phyloP scores from a whole-genome alignment of 2,329 filamentous ascomycete genomes.

The Tolypocladium capitatum region DNA sequence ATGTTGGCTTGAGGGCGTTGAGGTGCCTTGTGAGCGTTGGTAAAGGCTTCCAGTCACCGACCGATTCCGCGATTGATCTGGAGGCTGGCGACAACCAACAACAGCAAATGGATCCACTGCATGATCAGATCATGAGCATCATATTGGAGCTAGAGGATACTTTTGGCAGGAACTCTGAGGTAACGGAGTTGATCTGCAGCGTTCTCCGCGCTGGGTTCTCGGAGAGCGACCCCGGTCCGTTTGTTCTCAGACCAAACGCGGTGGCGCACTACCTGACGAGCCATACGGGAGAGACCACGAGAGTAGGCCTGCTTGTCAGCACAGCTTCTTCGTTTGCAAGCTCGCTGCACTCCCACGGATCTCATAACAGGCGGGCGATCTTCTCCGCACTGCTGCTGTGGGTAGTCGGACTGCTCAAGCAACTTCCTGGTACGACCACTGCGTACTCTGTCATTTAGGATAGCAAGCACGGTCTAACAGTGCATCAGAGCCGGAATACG shows the following conservation, averaged over 20 bases:
- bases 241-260: conserved; percentile 55
- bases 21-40: conserved; percentile 58
- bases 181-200: conserved; percentile 58
- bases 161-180: conserved; percentile 49
- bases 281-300: conserved; percentile 45
- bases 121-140: conserved; percentile 32
- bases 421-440: conserved; percentile 37
- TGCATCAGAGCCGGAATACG: conserved; percentile 50
- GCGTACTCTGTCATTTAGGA: conserved; percentile 5
- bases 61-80: conserved; percentile 55
- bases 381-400: conserved; percentile 44
- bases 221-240: conserved; percentile 60
- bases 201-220: conserved; percentile 64
- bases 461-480: neutral
- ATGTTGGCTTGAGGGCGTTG: conserved; percentile 42
- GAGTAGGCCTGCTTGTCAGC: conserved; percentile 55
- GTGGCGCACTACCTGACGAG: conserved; percentile 55
- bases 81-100: conserved; percentile 30
- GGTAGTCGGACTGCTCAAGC: conserved; percentile 47
- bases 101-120: conserved; percentile 17
- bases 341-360: conserved; percentile 35
- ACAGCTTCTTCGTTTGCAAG: conserved; percentile 59
- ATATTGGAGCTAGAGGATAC: conserved; percentile 33
- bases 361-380: conserved; percentile 30
- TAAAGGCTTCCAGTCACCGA: conserved; percentile 55